Conservation (phyloP, 75 land plant genomes). For the Adiantum capillusveneris region DNA sequence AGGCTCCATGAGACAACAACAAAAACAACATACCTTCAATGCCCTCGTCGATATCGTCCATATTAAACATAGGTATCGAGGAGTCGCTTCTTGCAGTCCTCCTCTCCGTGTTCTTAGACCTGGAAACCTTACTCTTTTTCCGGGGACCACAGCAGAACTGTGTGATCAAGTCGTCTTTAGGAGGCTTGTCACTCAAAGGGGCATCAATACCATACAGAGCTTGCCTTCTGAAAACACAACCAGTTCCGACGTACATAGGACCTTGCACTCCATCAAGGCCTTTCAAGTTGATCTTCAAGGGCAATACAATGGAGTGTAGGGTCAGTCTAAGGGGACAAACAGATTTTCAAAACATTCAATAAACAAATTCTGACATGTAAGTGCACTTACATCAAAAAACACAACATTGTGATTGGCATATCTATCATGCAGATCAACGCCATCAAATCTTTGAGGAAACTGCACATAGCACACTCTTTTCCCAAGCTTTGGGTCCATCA, state of each 20-base stretch:
- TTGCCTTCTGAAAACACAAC: conserved; percentile 77
- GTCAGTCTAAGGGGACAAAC: not conserved
- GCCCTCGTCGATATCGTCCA: conserved; percentile 85
- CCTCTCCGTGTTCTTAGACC: conserved; percentile 18
- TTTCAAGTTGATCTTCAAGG: conserved; percentile 73
- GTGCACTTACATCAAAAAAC: conserved; percentile 14
- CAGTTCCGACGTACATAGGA: conserved; percentile 87
- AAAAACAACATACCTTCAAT: conserved; percentile 44
- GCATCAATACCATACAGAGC: conserved; percentile 94
- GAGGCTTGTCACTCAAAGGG: conserved; percentile 44
- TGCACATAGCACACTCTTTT: conserved; percentile 29
- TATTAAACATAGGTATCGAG: conserved; percentile 66
- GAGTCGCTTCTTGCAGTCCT: conserved; percentile 66
- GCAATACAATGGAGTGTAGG: not conserved
- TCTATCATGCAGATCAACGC: conserved; percentile 22
- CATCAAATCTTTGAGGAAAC: conserved; percentile 31
- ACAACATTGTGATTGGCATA: conserved; percentile 20
- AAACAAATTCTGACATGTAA: too few relatives aligned
- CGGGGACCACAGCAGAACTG: conserved; percentile 66
- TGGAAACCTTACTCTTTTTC: conserved; percentile 22
- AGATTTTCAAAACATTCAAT: too few relatives aligned
- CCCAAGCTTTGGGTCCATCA: conserved; percentile 23
- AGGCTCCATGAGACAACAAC: too few relatives aligned
- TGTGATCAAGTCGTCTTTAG: conserved; percentile 42
- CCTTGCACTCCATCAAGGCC: conserved; percentile 83